Conservation (phyloP, 139 green algal species). For the Coelastrella sp. region DNA sequence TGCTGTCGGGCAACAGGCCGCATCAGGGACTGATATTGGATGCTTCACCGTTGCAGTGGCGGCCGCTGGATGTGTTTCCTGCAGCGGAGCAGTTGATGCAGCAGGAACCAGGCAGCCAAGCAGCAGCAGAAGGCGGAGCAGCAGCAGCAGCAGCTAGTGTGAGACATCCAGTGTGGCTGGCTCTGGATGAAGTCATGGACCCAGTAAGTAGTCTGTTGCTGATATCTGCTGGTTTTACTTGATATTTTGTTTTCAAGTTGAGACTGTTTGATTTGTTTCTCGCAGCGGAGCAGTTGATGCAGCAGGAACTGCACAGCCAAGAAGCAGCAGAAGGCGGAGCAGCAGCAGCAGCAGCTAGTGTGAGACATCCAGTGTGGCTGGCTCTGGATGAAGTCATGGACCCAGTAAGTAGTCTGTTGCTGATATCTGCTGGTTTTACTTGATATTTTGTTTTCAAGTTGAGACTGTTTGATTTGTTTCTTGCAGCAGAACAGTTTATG, state of each 20-base stretch:
- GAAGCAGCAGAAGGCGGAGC: slow-evolving; percentile 24
- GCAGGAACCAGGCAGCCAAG: too few species aligned
- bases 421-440: too few species aligned
- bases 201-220: too few species aligned
- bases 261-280: too few species aligned
- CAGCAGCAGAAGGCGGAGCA: slow-evolving; percentile 27
- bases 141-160: slow-evolving; percentile 11
- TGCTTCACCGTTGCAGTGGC: slow-evolving; percentile 74
- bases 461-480: too few species aligned
- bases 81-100: too few species aligned
- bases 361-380: slow-evolving; percentile 81
- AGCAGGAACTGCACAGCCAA: too few species aligned
- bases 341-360: slow-evolving; percentile 31
- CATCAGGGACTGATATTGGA: slow-evolving; percentile 85
- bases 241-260: too few species aligned
- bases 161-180: slow-evolving; percentile 83
- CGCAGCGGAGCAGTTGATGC: too few species aligned
- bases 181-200: slow-evolving; percentile 91
- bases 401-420: slow-evolving; percentile 78
- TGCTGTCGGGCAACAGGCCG: slow-evolving; percentile 81
- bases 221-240: too few species aligned
- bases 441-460: too few species aligned
- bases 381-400: slow-evolving; percentile 92
- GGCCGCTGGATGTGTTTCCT: slow-evolving; percentile 70
- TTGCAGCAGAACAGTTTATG: too few species aligned